Conservation (phyloP, 257 asterid species). For the Datura wrightii region DNA sequence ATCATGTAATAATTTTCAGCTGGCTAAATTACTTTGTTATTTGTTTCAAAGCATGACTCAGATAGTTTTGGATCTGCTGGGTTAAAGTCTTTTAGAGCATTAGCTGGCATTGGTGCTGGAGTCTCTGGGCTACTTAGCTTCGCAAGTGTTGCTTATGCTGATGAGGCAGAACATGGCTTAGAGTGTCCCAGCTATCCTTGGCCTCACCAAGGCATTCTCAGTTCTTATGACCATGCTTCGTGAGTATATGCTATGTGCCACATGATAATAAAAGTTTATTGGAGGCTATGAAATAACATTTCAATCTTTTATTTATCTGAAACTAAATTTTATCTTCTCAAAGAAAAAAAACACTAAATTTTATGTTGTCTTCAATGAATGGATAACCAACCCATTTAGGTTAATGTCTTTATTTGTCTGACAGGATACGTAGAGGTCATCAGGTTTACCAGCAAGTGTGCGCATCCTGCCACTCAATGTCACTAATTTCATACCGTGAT, state of each 20-base stretch:
- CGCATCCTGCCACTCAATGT: too few species aligned
- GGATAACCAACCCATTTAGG: neutral
- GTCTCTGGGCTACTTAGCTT: constrained; percentile 58
- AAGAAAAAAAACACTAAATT: too few species aligned
- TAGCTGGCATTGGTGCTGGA: constrained; percentile 62
- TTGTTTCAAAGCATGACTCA: constrained; percentile 40
- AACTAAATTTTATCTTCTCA: neutral
- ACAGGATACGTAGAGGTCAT: constrained; percentile 76
- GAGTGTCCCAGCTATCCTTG: too few species aligned
- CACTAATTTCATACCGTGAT: too few species aligned
- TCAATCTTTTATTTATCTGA: constrained; percentile 16
- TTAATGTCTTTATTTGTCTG: neutral
- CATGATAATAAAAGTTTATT: constrained; percentile 5
- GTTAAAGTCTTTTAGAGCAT: constrained; percentile 46
- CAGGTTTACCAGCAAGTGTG: too few species aligned
- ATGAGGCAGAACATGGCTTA: too few species aligned
- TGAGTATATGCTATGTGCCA: neutral
- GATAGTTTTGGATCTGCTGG: constrained; percentile 45
- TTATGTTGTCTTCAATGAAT: neutral
- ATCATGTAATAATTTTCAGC: neutral
- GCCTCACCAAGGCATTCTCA: too few species aligned
- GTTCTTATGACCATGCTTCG: too few species aligned
- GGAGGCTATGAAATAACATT: neutral
- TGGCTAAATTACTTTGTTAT: constrained; percentile 2
- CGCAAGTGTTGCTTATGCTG: constrained; percentile 46